phyloP scores from a whole-genome alignment of 805 yeast genomes.

The Kurtzmaniella cleridarum region DNA sequence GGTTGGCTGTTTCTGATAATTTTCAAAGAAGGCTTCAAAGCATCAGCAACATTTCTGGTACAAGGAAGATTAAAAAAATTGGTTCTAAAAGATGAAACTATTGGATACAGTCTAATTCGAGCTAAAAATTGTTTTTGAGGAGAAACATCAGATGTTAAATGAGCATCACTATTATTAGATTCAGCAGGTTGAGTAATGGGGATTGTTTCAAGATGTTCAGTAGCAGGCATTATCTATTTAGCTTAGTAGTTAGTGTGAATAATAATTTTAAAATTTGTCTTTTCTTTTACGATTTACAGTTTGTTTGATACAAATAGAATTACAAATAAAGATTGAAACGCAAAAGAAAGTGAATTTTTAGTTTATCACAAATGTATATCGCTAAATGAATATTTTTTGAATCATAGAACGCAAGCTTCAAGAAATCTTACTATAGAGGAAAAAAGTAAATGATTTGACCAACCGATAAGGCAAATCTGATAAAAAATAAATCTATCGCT shows the following conservation, averaged over 20 bases:
- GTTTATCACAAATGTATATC: too few species aligned
- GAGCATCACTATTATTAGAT: background rate
- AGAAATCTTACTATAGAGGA: too few species aligned
- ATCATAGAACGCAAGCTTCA: too few species aligned
- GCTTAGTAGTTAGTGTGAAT: background rate
- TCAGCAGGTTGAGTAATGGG: background rate
- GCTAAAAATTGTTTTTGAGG: conserved; percentile 9
- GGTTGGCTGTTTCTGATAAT: conserved; percentile 20
- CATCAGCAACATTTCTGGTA: conserved; percentile 25
- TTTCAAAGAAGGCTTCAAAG: conserved; percentile 22
- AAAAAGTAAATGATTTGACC: too few species aligned
- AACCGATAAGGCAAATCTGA: too few species aligned
- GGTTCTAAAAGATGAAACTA: conserved; percentile 37
- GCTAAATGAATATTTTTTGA: too few species aligned
- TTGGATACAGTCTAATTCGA: conserved; percentile 45
- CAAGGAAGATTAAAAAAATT: conserved; percentile 29
- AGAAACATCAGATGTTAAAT: background rate
- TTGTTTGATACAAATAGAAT: too few species aligned
- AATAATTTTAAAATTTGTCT: background rate
- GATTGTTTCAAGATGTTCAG: background rate
- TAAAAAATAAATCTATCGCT: too few species aligned
- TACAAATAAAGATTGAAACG: too few species aligned
- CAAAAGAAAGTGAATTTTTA: too few species aligned
- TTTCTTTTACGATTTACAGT: conserved; percentile 1
- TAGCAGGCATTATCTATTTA: background rate